A percentile compares a stretch with the other conserved stretches of the same genome.
phyloP scores from a whole-genome alignment of 2,329 filamentous ascomycete genomes.

The Raffaelea deltoideospora region DNA sequence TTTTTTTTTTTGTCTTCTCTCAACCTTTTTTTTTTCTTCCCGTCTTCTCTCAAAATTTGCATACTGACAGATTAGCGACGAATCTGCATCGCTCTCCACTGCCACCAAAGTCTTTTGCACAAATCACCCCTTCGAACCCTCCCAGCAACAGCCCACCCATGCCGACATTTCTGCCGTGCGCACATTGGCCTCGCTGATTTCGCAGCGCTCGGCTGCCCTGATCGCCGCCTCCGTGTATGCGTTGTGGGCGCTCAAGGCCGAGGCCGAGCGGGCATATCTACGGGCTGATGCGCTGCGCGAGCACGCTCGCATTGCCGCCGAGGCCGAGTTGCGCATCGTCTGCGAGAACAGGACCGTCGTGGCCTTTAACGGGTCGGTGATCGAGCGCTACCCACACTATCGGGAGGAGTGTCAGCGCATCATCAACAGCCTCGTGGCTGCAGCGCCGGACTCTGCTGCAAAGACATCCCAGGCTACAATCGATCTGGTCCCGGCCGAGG shows the following conservation, averaged over 20 bases:
- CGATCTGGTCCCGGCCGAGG: slow-evolving; percentile 51
- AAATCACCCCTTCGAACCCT: slow-evolving; percentile 36
- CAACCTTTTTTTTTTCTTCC: background rate
- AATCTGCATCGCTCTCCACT: slow-evolving; percentile 27
- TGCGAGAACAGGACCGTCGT: slow-evolving; percentile 39
- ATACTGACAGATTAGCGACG: too few species aligned
- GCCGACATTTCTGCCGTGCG: slow-evolving; percentile 37
- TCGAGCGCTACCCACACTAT: slow-evolving; percentile 64
- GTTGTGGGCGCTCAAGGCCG: slow-evolving; percentile 38
- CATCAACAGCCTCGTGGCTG: slow-evolving; percentile 40
- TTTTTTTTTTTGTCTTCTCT: background rate
- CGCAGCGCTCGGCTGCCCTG: slow-evolving; percentile 42
- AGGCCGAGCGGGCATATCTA: slow-evolving; percentile 33
- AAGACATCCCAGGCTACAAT: slow-evolving; percentile 24
- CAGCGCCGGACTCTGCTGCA: background rate
- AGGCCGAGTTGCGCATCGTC: slow-evolving; percentile 22
- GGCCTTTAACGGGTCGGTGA: slow-evolving; percentile 67
- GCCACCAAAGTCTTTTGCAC: slow-evolving; percentile 32
- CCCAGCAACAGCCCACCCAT: slow-evolving; percentile 21
- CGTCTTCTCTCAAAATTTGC: too few species aligned
- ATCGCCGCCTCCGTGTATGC: slow-evolving; percentile 43
- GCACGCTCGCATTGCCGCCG: slow-evolving; percentile 28
- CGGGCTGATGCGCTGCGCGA: too few species aligned
- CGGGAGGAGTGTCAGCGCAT: slow-evolving; percentile 44
- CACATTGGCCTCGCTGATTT: slow-evolving; percentile 36